These are phyloP conservation scores for Coemansia sp. DNA, from an alignment of 192 early-diverging fungal species.

Conservation along the genomic window DNA sequence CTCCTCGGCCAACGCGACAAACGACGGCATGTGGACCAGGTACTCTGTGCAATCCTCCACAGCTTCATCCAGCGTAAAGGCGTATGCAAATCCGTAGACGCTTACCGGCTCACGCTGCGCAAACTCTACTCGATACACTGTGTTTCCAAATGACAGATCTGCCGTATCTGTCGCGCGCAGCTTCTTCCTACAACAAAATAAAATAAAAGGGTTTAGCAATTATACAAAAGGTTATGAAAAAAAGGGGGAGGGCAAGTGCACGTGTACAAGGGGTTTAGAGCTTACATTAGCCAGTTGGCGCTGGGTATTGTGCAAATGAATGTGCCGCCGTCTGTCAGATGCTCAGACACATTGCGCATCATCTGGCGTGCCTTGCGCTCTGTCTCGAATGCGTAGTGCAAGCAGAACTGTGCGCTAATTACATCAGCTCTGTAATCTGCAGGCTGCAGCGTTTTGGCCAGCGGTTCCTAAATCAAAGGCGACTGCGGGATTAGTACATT, in stretches of 20 bases:
- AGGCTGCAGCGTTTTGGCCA: constrained; percentile 60
- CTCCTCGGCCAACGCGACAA: constrained; percentile 79
- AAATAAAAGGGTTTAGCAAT: no score
- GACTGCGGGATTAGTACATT: no score
- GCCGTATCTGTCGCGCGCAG: constrained; percentile 42
- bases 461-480: constrained; percentile 52
- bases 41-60: constrained; percentile 97
- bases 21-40: constrained; percentile 83
- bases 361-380: constrained; percentile 82
- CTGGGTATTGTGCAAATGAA: constrained; percentile 96
- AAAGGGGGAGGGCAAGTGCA: not conserved
- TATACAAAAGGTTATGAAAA: no score
- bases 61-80: constrained; percentile 93
- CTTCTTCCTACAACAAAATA: constrained; percentile 55
- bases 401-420: constrained; percentile 95
- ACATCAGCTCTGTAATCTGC: constrained; percentile 69
- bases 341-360: constrained; percentile 75
- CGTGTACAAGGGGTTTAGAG: not conserved
- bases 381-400: constrained; percentile 94
- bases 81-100: constrained; percentile 82
- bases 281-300: constrained; percentile 85
- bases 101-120: constrained; percentile 65
- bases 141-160: constrained; percentile 74
- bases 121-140: constrained; percentile 87
- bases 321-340: constrained; percentile 72